Percentiles rank a stretch among this genome's conserved stretches.
phyloP scores from a whole-genome alignment of 2,329 filamentous ascomycete genomes.

The Ophiostoma quercus region DNA sequence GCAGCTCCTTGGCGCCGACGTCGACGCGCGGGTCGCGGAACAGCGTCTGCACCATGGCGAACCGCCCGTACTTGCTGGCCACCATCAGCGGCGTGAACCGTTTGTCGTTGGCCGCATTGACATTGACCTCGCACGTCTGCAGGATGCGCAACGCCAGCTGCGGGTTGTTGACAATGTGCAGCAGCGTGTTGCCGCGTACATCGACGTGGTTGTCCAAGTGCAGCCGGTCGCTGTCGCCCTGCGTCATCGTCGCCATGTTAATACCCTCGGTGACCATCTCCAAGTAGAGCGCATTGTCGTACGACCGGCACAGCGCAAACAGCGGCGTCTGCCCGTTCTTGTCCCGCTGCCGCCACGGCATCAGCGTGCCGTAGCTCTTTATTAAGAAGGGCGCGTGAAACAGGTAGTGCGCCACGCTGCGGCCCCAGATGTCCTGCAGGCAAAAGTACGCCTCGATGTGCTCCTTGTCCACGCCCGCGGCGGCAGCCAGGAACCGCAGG shows the following conservation, averaged over 20 bases:
- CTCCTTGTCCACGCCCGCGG: slow-evolving; percentile 44
- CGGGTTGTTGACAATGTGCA: slow-evolving; percentile 92
- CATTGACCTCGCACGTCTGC: slow-evolving; percentile 83
- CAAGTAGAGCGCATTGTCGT: slow-evolving; percentile 83
- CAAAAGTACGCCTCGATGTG: slow-evolving; percentile 64
- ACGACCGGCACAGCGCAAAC: slow-evolving; percentile 90
- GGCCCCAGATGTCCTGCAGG: slow-evolving; percentile 74
- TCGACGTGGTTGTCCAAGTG: slow-evolving; percentile 93
- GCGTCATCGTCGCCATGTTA: slow-evolving; percentile 64
- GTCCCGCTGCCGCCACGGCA: slow-evolving; percentile 87
- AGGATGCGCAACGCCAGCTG: slow-evolving; percentile 70
- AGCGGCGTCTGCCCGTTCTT: slow-evolving; percentile 97
- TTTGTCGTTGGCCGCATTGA: slow-evolving; percentile 92
- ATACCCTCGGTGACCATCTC: slow-evolving; percentile 82
- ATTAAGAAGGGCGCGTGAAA: slow-evolving; percentile 87
- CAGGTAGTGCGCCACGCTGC: slow-evolving; percentile 90
- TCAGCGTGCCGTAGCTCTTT: slow-evolving; percentile 63
- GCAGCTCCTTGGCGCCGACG: slow-evolving; percentile 71
- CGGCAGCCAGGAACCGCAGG: slow-evolving; percentile 60
- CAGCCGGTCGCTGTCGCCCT: slow-evolving; percentile 72
- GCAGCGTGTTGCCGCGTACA: slow-evolving; percentile 82
- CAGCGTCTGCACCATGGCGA: slow-evolving; percentile 84
- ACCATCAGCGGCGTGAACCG: slow-evolving; percentile 96
- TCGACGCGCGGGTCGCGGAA: slow-evolving; percentile 88
- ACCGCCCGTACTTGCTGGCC: slow-evolving; percentile 93